phyloP scores from a whole-genome alignment of 108 stramenopile genomes.

The Pseudonitzschia multiseries region DNA sequence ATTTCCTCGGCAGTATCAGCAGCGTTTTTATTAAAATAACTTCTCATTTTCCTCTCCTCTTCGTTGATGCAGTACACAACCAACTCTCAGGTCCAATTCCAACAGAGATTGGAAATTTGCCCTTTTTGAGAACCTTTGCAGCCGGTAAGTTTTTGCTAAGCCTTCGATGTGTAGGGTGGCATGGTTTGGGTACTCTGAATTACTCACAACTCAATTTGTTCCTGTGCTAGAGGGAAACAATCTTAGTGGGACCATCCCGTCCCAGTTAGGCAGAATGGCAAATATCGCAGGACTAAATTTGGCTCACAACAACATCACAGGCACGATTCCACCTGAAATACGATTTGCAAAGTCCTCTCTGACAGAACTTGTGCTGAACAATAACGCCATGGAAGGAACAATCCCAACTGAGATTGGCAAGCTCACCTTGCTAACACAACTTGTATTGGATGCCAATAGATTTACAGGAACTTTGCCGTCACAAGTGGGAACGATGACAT shows the following conservation, averaged over 20 bases:
- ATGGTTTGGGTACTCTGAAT: neutral
- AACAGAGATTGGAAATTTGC: slow-evolving; percentile 9
- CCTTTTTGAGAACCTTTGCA: neutral
- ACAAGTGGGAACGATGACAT: slow-evolving; percentile 30
- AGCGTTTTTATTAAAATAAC: no score
- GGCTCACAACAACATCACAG: neutral
- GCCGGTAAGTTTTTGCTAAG: neutral
- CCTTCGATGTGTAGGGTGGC: no score
- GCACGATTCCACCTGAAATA: neutral
- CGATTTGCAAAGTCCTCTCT: neutral
- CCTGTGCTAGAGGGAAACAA: neutral
- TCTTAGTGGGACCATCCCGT: neutral
- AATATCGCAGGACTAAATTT: neutral
- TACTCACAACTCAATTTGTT: neutral
- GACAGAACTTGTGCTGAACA: neutral
- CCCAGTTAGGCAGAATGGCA: neutral
- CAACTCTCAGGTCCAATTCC: slow-evolving; percentile 19
- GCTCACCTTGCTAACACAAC: neutral
- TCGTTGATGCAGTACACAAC: neutral
- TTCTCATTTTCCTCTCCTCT: neutral
- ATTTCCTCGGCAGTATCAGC: no score
- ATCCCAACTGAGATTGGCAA: neutral
- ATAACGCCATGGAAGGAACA: neutral
- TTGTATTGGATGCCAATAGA: slow-evolving; percentile 27
- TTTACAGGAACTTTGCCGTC: slow-evolving; percentile 47